Conservation (phyloP, 2,329 filamentous ascomycete genomes). For the Tolypocladium sp. region DNA sequence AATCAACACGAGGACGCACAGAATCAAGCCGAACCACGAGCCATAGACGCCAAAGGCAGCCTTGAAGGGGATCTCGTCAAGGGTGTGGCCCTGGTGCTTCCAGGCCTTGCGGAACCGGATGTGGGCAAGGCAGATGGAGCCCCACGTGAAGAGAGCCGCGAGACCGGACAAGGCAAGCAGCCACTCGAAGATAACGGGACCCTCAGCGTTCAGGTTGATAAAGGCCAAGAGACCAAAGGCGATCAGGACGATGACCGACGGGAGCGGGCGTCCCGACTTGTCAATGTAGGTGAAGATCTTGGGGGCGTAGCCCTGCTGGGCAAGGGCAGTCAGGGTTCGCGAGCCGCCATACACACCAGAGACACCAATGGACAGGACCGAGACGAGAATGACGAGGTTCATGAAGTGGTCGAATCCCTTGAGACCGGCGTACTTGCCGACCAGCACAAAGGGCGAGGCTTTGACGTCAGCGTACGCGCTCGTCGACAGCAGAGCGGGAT, state of each 20-base stretch:
- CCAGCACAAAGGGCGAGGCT: conserved; percentile 39
- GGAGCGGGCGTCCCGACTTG: conserved; percentile 37
- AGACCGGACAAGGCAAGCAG: conserved; percentile 53
- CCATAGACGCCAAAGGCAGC: conserved; percentile 53
- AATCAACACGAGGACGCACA: conserved; percentile 46
- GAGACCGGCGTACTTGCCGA: conserved; percentile 35
- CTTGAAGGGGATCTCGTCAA: conserved; percentile 59
- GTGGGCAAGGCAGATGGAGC: conserved; percentile 52
- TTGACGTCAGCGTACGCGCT: conserved; percentile 17
- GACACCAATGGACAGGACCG: conserved; percentile 41
- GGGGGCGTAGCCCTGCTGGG: conserved; percentile 41
- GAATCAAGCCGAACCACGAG: conserved; percentile 51
- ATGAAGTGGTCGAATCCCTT: conserved; percentile 36
- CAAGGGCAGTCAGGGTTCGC: conserved; percentile 41
- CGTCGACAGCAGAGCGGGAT: conserved; percentile 27
- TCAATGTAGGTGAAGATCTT: conserved; percentile 42
- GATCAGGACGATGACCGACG: conserved; percentile 30
- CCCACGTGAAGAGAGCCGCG: conserved; percentile 55
- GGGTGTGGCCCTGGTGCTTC: conserved; percentile 46
- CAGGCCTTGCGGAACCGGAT: conserved; percentile 57
- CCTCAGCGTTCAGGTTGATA: conserved; percentile 31
- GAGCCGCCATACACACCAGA: conserved; percentile 43
- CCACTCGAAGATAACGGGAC: conserved; percentile 49
- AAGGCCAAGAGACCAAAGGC: conserved; percentile 35
- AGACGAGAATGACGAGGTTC: conserved; percentile 42